Evolutionary conservation across 2,329 filamentous ascomycete genomes (phyloP).

Genomic region (Trichophyton benhamiae): DNA sequence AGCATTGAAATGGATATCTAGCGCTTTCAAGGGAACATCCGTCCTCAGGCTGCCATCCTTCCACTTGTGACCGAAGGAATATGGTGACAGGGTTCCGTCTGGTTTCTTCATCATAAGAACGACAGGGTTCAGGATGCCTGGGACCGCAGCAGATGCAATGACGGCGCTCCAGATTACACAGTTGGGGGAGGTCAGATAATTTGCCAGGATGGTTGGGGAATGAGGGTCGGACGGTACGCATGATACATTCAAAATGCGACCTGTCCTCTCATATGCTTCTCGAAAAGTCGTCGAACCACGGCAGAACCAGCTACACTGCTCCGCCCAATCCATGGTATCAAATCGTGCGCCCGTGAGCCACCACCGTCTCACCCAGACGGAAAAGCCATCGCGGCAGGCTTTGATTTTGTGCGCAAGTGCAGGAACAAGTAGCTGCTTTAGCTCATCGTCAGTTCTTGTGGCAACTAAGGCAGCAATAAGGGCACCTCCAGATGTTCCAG

Average conservation of each 20-base stretch:
- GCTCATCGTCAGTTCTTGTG: slow-evolving; percentile 81
- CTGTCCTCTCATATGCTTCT: slow-evolving; percentile 87
- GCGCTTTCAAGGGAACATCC: slow-evolving; percentile 84
- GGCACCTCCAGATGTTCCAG: slow-evolving; percentile 88
- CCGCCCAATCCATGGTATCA: slow-evolving; percentile 85
- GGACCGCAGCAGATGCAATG: slow-evolving; percentile 85
- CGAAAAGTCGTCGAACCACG: slow-evolving; percentile 84
- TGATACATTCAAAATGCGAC: slow-evolving; percentile 86
- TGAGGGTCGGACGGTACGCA: slow-evolving; percentile 95
- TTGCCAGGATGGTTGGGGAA: slow-evolving; percentile 80
- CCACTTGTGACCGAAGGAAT: slow-evolving; percentile 98
- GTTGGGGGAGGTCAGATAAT: slow-evolving; percentile 88
- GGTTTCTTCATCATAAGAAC: slow-evolving; percentile 78
- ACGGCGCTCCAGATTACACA: slow-evolving; percentile 98
- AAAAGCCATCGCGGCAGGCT: slow-evolving; percentile 67
- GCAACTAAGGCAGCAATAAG: slow-evolving; percentile 76
- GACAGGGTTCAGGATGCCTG: slow-evolving; percentile 89
- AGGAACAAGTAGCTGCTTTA: slow-evolving; percentile 73
- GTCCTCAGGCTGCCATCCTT: slow-evolving; percentile 92
- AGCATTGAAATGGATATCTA: slow-evolving; percentile 96
- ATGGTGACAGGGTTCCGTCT: slow-evolving; percentile 67
- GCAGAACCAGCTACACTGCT: slow-evolving; percentile 76
- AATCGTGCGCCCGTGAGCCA: slow-evolving; percentile 88
- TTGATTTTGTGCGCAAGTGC: slow-evolving; percentile 74
- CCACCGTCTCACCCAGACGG: slow-evolving; percentile 71